phyloP scores from a whole-genome alignment of 805 yeast genomes.

The Hanseniaspora mollemarum region DNA sequence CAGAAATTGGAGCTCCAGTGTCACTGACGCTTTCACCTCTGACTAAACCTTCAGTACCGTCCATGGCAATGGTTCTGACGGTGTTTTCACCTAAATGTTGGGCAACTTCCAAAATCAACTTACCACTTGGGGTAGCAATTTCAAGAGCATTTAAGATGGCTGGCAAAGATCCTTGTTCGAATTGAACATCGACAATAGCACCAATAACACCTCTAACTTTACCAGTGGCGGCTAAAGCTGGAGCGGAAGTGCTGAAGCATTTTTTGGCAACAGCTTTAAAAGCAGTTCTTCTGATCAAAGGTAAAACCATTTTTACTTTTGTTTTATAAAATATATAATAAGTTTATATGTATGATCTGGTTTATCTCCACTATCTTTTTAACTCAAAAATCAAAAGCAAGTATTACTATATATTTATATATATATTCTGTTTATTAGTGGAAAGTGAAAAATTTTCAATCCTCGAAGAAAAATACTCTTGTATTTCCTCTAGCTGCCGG shows the following conservation, averaged over 20 bases:
- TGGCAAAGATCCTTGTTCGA: conserved; percentile 94
- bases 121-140: conserved; percentile 66
- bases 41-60: conserved; percentile 99
- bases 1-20: conserved; percentile 97
- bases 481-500: too few species aligned
- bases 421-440: too few species aligned
- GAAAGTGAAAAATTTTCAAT: neutral
- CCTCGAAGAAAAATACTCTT: neutral
- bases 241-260: conserved; percentile 38
- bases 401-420: neutral
- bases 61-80: conserved; percentile 99
- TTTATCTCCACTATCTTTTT: neutral
- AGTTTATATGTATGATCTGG: conserved; percentile 10
- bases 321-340: neutral
- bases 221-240: conserved; percentile 56
- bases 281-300: conserved; percentile 51
- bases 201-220: conserved; percentile 95
- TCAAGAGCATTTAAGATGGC: conserved; percentile 94
- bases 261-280: conserved; percentile 72
- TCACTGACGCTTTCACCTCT: conserved; percentile 88
- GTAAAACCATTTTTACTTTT: conserved; percentile 34
- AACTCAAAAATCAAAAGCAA: neutral
- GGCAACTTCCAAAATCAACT: conserved; percentile 92
- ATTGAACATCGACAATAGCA: conserved; percentile 98
- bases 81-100: conserved; percentile 99